Evolutionary conservation across 257 asterid genomes (phyloP), one percentile per base, ranked within the genome.

Genomic region (Plectranthus barbatus): DNA sequence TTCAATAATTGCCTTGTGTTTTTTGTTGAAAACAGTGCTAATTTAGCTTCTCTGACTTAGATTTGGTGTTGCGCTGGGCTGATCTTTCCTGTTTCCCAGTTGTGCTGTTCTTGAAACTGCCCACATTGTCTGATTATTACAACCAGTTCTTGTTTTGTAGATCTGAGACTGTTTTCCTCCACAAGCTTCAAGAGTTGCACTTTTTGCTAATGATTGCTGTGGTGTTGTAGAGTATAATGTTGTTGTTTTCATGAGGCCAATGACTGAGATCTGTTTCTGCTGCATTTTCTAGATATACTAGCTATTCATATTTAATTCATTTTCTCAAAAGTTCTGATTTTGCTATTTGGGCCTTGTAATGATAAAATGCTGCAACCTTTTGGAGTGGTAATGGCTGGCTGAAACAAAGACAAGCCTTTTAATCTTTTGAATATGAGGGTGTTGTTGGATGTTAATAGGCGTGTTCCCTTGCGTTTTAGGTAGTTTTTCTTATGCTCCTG

Each of bases 401-500:
- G 31, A 18, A 31, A 4, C 9, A 49, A 36, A 37, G 62, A 24
- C 36, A 24, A 18, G 59, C 60, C n/a, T n/a, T 60, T 10, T 19
- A 40, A 24, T 51, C 19, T 60, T 12, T 2, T 29, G 6, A 51
- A 47, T n/a, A n/a, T n/a, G n/a, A n/a, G n/a, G n/a, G n/a, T n/a
- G n/a, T n/a, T n/a, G n/a, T n/a, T n/a, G n/a, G 34, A 55, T 13
- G 31, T 48, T 18, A 18, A 11, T 45, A 46, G 18, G 9, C 31
- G 31, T 45, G 21, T n/a, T n/a, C 42, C 55, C 23, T 60, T 71
- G 21, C 26, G 45, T 66, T 80, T 60, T 88, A 93, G 99, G 86
- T 80, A 68, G 77, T 81, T 42, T 58, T 87, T 64, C 74, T 87
- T 61, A 75, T 87, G 80, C 78, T 90, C 73, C 62, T 90, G 76